These are phyloP conservation scores for Leishmania guyanensis DNA, from an alignment of 208 protist genomes.

Conservation along the genomic window DNA sequence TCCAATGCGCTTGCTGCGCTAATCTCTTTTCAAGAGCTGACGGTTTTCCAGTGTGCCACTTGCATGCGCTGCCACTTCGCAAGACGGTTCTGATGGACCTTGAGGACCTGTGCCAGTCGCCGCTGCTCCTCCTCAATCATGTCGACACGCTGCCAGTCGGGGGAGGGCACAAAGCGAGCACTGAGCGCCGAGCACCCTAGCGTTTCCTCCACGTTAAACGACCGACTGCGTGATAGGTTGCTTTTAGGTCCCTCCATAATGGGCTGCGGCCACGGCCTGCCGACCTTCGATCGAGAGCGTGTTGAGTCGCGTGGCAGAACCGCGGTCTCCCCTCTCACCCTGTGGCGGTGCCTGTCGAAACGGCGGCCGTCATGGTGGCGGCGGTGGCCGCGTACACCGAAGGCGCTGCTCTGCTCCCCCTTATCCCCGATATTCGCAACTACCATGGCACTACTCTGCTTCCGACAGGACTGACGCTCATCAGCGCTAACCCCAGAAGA, in stretches of 20 bases:
- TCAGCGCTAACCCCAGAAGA: neutral
- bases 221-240: neutral
- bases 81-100: neutral
- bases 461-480: neutral
- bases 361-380: too few species aligned
- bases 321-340: neutral
- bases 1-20: neutral
- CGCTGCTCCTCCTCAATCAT: neutral
- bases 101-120: neutral
- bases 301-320: neutral
- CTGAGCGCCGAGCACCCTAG: neutral
- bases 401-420: neutral
- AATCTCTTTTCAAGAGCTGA: neutral
- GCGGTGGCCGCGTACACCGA: neutral
- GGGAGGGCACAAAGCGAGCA: neutral
- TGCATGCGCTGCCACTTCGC: neutral
- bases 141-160: neutral
- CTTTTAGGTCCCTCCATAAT: conserved; percentile 3
- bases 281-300: neutral
- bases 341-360: neutral
- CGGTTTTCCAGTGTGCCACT: neutral
- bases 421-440: too few species aligned
- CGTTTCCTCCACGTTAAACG: neutral
- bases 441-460: neutral
- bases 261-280: conserved; percentile 4